Evolutionary conservation across 768 basidiomycete species (phyloP).

Genomic region (Gelatoporia subvermispora): DNA sequence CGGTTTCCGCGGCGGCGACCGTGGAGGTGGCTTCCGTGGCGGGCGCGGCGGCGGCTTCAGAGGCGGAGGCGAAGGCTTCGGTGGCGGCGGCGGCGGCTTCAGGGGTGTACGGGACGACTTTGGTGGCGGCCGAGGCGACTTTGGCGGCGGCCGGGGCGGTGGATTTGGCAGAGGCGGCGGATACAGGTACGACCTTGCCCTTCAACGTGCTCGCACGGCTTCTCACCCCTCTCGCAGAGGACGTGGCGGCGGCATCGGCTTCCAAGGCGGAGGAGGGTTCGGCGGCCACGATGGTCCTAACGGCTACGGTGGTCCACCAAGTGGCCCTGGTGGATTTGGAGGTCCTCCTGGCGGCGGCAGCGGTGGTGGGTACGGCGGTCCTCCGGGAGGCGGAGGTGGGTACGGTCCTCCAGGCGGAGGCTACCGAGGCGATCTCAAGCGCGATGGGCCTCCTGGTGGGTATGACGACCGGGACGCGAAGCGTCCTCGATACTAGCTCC

Average conservation of each 20-base stretch:
- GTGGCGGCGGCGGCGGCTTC: conserved; percentile 37
- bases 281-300: conserved; percentile 32
- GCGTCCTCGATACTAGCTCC: conserved; percentile 65
- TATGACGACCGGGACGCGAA: conserved; percentile 81
- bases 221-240: conserved; percentile 33
- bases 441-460: conserved; percentile 68
- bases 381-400: conserved; percentile 27
- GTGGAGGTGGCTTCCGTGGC: conserved; percentile 31
- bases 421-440: conserved; percentile 71
- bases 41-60: conserved; percentile 29
- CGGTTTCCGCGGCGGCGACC: conserved; percentile 29
- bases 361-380: conserved; percentile 34
- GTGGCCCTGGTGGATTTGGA: conserved; percentile 34
- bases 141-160: conserved; percentile 33
- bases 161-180: conserved; percentile 25
- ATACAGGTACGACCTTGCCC: conserved; percentile 7
- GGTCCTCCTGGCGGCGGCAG: conserved; percentile 42
- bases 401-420: conserved; percentile 41
- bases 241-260: conserved; percentile 72
- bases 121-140: conserved; percentile 31
- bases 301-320: conserved; percentile 34
- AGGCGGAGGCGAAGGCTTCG: conserved; percentile 35
- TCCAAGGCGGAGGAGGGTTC: conserved; percentile 52
- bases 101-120: conserved; percentile 33
- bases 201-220: neutral